These are phyloP conservation scores for Phlyctochytrium bullatum DNA, from an alignment of 192 early-diverging fungal species.

Conservation along the genomic window DNA sequence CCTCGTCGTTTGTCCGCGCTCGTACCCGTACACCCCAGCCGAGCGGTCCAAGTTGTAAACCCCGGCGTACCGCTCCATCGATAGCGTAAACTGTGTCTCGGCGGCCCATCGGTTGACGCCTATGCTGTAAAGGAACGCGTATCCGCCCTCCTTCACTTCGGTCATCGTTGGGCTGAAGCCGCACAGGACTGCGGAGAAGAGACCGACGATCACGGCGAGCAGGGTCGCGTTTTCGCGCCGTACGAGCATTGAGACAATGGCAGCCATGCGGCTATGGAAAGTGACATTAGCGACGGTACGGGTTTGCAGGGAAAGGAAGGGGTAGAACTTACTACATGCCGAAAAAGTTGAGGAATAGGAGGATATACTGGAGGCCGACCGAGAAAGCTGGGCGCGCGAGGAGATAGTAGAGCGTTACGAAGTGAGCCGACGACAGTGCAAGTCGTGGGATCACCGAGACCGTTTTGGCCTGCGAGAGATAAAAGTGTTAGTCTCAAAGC, in stretches of 20 bases:
- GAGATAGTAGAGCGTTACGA: constrained; percentile 35
- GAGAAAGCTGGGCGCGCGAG: constrained; percentile 32
- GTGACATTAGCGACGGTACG: constrained; percentile 28
- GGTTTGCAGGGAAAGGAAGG: constrained; percentile 23
- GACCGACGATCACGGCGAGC: constrained; percentile 31
- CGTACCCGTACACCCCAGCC: constrained; percentile 32
- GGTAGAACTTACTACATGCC: constrained; percentile 44
- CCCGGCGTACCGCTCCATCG: constrained; percentile 15
- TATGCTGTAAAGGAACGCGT: constrained; percentile 26
- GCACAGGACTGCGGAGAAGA: constrained; percentile 47
- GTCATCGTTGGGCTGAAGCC: constrained; percentile 42
- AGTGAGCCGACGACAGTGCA: constrained; percentile 39
- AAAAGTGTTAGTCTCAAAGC: constrained; percentile 14
- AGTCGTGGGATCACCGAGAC: constrained; percentile 34
- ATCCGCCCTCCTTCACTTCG: constrained; percentile 28
- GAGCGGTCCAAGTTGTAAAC: constrained; percentile 26
- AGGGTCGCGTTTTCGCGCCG: constrained; percentile 39
- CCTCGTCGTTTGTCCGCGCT: constrained; percentile 17
- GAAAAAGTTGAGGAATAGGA: constrained; percentile 39
- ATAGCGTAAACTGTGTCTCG: constrained; percentile 34
- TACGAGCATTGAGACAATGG: constrained; percentile 38
- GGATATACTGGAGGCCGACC: constrained; percentile 21
- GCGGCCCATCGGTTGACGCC: constrained; percentile 46
- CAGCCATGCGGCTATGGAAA: constrained; percentile 39
- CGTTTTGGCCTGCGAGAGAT: constrained; percentile 30